Conservation (phyloP, 2,329 filamentous ascomycete species). For the Cryphonectria japonica region DNA sequence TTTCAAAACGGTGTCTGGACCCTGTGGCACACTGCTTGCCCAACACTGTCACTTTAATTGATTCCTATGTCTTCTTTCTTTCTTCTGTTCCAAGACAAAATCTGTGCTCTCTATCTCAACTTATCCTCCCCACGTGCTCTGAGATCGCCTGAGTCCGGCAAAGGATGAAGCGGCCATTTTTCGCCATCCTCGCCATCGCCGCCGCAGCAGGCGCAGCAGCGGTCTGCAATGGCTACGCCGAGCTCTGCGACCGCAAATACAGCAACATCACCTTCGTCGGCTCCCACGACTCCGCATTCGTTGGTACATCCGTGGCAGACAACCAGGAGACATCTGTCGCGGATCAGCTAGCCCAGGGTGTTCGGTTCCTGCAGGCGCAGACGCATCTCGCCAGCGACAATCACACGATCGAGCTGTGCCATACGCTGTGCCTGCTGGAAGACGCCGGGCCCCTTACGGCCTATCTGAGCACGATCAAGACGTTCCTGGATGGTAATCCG, state of each 20-base stretch:
- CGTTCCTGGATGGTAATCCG: conserved; percentile 62
- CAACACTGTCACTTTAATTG: neutral
- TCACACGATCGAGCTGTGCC: conserved; percentile 62
- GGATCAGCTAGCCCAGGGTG: conserved; percentile 62
- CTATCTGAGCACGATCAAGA: conserved; percentile 61
- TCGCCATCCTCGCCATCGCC: conserved; percentile 2
- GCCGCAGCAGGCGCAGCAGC: conserved; percentile 35
- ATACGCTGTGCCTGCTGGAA: conserved; percentile 64
- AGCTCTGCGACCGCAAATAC: conserved; percentile 60
- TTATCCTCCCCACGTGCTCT: neutral
- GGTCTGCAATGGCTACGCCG: conserved; percentile 60
- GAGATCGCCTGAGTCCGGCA: neutral
- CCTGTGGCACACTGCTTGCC: neutral
- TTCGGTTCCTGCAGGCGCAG: conserved; percentile 68
- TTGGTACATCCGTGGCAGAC: conserved; percentile 55
- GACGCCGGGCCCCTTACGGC: conserved; percentile 60
- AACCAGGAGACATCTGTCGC: conserved; percentile 65
- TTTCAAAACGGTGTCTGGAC: neutral
- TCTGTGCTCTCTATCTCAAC: neutral
- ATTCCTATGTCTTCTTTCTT: neutral
- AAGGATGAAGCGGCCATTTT: neutral
- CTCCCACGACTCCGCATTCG: conserved; percentile 68
- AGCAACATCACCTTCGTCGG: conserved; percentile 64
- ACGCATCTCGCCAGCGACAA: conserved; percentile 58
- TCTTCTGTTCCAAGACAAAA: neutral